Conservation (phyloP, 2,329 filamentous ascomycete genomes). For the Penicillium janthinellum region DNA sequence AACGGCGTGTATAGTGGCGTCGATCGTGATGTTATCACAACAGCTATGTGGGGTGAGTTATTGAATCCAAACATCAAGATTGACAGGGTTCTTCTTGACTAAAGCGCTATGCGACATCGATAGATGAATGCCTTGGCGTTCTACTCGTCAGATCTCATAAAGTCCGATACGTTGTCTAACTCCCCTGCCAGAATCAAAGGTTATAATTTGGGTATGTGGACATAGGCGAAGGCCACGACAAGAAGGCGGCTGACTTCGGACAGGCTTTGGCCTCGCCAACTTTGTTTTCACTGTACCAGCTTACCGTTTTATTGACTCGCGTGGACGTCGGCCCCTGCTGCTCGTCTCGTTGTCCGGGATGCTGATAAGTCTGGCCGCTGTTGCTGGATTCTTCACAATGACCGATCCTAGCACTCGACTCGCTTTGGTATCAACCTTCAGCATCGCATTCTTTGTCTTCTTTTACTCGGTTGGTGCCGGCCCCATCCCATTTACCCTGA, state of each 20-base stretch:
- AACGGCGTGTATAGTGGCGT: neutral
- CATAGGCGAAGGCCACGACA: no score
- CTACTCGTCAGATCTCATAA: neutral
- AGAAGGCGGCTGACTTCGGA: neutral
- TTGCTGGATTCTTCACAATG: neutral
- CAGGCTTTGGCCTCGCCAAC: neutral
- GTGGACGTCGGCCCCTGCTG: neutral
- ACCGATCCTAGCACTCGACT: neutral
- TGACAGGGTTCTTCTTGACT: neutral
- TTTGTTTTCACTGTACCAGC: neutral
- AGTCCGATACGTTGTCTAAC: neutral
- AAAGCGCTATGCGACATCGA: neutral
- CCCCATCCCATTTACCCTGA: neutral
- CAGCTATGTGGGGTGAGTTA: neutral
- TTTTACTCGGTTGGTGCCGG: neutral
- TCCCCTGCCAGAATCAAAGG: neutral
- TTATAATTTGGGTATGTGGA: neutral
- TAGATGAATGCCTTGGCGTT: neutral
- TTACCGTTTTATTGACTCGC: neutral
- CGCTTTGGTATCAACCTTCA: neutral
- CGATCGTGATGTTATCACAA: neutral
- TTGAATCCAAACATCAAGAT: neutral
- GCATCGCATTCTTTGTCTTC: neutral
- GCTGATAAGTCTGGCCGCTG: neutral
- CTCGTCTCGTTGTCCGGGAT: neutral